Evolutionary conservation across 148 eudicot genomes (phyloP).

Genomic region (Chenopodium formosanum): DNA sequence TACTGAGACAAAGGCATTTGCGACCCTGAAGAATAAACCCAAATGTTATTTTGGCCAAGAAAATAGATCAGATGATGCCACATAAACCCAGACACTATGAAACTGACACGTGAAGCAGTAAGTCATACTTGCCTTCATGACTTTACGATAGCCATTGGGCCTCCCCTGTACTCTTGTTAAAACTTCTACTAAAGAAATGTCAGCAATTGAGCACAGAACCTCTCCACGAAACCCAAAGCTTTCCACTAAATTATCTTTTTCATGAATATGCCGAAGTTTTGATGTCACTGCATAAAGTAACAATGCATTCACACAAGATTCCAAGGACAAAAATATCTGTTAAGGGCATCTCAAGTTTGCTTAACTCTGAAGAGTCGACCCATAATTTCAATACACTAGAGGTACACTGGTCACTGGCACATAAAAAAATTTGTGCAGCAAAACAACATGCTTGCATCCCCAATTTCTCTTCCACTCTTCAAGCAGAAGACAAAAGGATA

Average conservation of each 20-base stretch:
- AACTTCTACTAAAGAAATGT: constrained; percentile 76
- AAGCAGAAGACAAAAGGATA: background rate
- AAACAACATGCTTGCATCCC: no score
- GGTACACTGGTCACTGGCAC: no score
- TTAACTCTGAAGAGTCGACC: background rate
- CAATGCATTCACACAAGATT: background rate
- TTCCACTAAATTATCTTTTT: constrained; percentile 31
- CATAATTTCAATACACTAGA: no score
- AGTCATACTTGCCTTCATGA: constrained; percentile 61
- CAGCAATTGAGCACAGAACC: constrained; percentile 84
- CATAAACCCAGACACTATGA: background rate
- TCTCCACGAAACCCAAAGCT: constrained; percentile 89
- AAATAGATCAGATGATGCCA: constrained; percentile 16
- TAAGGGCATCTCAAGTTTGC: background rate
- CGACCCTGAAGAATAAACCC: constrained; percentile 51
- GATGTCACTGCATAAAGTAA: constrained; percentile 62
- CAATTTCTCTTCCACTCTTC: background rate
- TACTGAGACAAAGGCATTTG: constrained; percentile 77
- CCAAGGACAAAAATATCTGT: constrained; percentile 1
- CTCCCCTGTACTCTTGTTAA: constrained; percentile 78
- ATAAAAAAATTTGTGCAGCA: no score
- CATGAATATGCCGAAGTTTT: constrained; percentile 41
- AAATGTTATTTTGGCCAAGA: constrained; percentile 17
- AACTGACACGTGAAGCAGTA: constrained; percentile 5
- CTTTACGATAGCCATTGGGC: constrained; percentile 90